Percentiles rank a stretch among this genome's conserved stretches.
These are phyloP conservation scores for Plasmodium chabaudi DNA, from an alignment of 169 alveolate species.

Conservation along the genomic window DNA sequence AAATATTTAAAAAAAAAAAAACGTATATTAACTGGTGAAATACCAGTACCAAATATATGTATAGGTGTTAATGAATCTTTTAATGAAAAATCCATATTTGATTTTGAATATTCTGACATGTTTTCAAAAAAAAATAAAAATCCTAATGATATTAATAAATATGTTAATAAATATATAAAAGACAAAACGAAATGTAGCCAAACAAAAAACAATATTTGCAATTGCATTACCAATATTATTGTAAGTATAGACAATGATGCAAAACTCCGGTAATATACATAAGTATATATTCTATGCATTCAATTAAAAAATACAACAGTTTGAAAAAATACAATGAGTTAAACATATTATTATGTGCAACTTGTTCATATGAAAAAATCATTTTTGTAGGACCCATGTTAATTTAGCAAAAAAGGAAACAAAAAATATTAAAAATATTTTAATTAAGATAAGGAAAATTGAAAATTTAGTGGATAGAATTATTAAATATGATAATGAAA, in stretches of 20 bases:
- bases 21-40: slow-evolving; percentile 13
- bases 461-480: slow-evolving; percentile 54
- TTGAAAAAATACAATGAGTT: not conserved
- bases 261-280: slow-evolving; percentile 33
- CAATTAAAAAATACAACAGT: not conserved
- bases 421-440: slow-evolving; percentile 30
- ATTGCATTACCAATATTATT: slow-evolving; percentile 36
- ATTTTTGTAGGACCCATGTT: not conserved
- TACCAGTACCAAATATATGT: slow-evolving; percentile 36
- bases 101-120: slow-evolving; percentile 3
- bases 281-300: not conserved
- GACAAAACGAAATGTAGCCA: slow-evolving; percentile 22
- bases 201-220: slow-evolving; percentile 25
- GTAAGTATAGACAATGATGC: slow-evolving; percentile 63
- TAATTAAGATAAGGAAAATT: slow-evolving; percentile 36
- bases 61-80: slow-evolving; percentile 27
- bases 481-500: slow-evolving; percentile 46
- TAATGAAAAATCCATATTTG: slow-evolving; percentile 35
- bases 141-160: slow-evolving; percentile 8
- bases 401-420: slow-evolving; percentile 59
- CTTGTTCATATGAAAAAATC: slow-evolving; percentile 10
- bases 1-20: not conserved
- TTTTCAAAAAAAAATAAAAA: slow-evolving; percentile 7
- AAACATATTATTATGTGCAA: not conserved
- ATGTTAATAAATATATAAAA: slow-evolving; percentile 17